Percentiles rank a stretch among this genome's conserved stretches.
phyloP scores from a whole-genome alignment of 139 green algal genomes.

The Chlorella sp. region DNA sequence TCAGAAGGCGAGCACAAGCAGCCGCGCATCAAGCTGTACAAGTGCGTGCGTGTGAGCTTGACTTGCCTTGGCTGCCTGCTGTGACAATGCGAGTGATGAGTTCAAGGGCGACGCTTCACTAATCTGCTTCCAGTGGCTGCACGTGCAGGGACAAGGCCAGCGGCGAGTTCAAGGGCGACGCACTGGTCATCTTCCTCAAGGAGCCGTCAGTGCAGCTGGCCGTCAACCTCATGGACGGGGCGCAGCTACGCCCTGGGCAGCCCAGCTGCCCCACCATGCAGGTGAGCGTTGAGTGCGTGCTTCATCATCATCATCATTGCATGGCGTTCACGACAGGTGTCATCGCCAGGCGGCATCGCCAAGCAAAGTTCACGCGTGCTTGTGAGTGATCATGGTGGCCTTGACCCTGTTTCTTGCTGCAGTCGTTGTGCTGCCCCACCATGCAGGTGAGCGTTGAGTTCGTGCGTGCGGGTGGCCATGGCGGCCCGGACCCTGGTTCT shows the following conservation, averaged over 20 bases:
- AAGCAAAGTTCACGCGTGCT: no score
- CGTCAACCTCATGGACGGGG: conserved; percentile 60
- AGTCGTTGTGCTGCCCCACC: not conserved
- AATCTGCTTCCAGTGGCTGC: no score
- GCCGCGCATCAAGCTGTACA: conserved; percentile 47
- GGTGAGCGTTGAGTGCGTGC: not conserved
- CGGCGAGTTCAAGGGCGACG: conserved; percentile 71
- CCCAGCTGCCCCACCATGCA: not conserved
- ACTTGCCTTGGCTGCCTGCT: no score
- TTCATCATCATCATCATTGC: no score
- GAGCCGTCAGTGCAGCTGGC: conserved; percentile 19
- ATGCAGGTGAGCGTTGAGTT: conserved; percentile 1
- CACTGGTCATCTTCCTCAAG: conserved; percentile 85
- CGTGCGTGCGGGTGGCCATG: no score
- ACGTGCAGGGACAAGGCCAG: conserved; percentile 4
- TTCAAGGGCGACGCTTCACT: conserved; percentile 85
- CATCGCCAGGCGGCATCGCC: no score
- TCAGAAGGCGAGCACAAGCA: conserved; percentile 29
- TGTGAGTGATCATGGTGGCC: no score
- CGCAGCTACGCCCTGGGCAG: conserved; percentile 48
- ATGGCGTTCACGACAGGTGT: no score
- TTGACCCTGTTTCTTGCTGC: no score
- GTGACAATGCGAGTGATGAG: not conserved
- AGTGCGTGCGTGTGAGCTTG: not conserved
- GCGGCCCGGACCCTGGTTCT: no score